These are phyloP conservation scores for Cercospora zeina DNA, from an alignment of 2,329 filamentous ascomycete genomes.

Conservation along the genomic window DNA sequence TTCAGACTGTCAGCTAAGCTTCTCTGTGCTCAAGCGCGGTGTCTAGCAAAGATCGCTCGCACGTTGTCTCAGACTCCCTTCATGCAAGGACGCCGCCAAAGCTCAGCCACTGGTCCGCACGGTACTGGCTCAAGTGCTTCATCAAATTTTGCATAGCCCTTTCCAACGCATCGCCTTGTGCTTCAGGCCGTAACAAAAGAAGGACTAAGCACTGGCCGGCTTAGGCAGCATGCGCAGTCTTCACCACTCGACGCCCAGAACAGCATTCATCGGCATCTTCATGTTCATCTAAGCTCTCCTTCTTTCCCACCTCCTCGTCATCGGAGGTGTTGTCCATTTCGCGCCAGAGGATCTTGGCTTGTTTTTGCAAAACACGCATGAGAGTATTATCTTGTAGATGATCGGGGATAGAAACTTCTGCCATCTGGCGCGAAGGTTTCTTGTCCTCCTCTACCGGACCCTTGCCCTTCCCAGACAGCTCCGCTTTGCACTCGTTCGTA, in stretches of 20 bases:
- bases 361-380: constrained; percentile 30
- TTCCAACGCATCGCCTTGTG: too few relatives aligned
- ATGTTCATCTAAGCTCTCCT: background rate
- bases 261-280: background rate
- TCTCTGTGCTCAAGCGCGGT: too few relatives aligned
- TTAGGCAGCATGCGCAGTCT: background rate
- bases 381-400: constrained; percentile 29
- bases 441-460: constrained; percentile 8
- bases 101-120: too few relatives aligned
- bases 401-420: constrained; percentile 26
- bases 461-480: background rate
- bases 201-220: too few relatives aligned
- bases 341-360: constrained; percentile 27
- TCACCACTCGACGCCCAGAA: background rate
- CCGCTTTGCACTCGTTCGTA: constrained; percentile 15
- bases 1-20: too few relatives aligned
- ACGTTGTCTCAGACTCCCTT: too few relatives aligned
- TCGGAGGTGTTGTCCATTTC: constrained; percentile 34
- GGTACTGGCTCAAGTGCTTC: too few relatives aligned
- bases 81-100: too few relatives aligned
- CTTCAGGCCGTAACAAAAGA: too few relatives aligned
- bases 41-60: too few relatives aligned
- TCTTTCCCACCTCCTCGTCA: constrained; percentile 21
- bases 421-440: constrained; percentile 18
- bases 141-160: too few relatives aligned